Evolutionary conservation across 805 yeast genomes (phyloP), one percentile per base, ranked within the genome.

Genomic region (Starmerella vaccinii): DNA sequence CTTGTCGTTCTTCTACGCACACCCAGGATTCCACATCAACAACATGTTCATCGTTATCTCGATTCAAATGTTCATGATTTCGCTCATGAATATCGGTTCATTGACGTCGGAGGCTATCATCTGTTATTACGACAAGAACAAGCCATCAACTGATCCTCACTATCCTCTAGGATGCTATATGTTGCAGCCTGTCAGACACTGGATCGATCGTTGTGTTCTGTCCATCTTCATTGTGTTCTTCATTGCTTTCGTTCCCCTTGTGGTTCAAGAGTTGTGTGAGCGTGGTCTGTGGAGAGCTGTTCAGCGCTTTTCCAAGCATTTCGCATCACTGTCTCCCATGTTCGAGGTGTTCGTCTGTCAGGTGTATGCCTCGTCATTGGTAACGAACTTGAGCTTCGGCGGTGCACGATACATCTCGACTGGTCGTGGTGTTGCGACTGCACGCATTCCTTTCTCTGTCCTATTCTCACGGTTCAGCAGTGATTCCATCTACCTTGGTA

Each of bases 301-400:
- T 2, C 71, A 75, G 33, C 73, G 97, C 56, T 76, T 89, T 46
- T 63, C 76, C n/a, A 77, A 76, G 64, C 97, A 90, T 61, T 72
- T 90, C 50, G 63, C 77, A 29, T 88, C 96, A 0, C 66, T 89
- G 52, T 84, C 97, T 2, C 97, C 97, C 2, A 68, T 89, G 49
- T 90, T 90, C 68, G 97, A 90, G 65, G 97, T 90, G 6, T 88
- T 90, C 68, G 95, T 86, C 8, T 87, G 97, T 65, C 96, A 89
- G 66, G 82, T 89, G 8, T 90, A 90, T 64, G 84, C 97, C 4
- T 77, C 78, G 59, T 76, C 96, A 0, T 70, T 90, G 58, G 68
- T 78, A 43, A 77, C 78, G 46, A 92, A 89, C 65, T 71, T 90
- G 46, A 75, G 88, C 0, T 82, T 84, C 68, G 97, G 97, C 4